phyloP scores from a whole-genome alignment of 352 stramenopile genomes.

The Globisporangium carolinianum region DNA sequence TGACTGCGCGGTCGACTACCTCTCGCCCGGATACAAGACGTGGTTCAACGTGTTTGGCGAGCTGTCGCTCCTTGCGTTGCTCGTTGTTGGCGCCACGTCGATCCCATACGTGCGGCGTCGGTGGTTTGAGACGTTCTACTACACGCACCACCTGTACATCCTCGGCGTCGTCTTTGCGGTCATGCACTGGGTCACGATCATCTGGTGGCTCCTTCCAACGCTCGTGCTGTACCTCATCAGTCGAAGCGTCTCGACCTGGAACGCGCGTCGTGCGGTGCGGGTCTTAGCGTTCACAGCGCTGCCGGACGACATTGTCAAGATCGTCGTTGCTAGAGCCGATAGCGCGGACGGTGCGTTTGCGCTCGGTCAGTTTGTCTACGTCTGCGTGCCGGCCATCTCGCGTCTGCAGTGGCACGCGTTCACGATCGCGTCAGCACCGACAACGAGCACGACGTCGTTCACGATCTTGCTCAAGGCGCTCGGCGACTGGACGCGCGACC shows the following conservation, averaged over 20 bases:
- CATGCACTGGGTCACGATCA: conserved; percentile 38
- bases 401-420: conserved; percentile 59
- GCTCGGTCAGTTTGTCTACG: conserved; percentile 51
- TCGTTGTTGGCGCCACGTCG: conserved; percentile 29
- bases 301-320: conserved; percentile 32
- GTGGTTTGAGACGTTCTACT: conserved; percentile 55
- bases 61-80: conserved; percentile 40
- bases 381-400: conserved; percentile 47
- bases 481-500: conserved; percentile 40
- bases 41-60: conserved; percentile 68
- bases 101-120: conserved; percentile 40
- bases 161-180: conserved; percentile 38
- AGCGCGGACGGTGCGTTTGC: conserved; percentile 20
- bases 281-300: conserved; percentile 27
- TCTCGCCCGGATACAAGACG: conserved; percentile 25
- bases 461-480: conserved; percentile 46
- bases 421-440: conserved; percentile 45
- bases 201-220: conserved; percentile 46
- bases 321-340: conserved; percentile 27
- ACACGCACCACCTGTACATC: conserved; percentile 49
- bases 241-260: conserved; percentile 35
- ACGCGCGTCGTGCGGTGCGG: conserved; percentile 25
- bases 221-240: conserved; percentile 47
- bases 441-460: conserved; percentile 20
- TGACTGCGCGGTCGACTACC: conserved; percentile 39